Base-by-base conservation (phyloP, 192 early-diverging fungal species). In the Haplosporangium gracile region DNA sequence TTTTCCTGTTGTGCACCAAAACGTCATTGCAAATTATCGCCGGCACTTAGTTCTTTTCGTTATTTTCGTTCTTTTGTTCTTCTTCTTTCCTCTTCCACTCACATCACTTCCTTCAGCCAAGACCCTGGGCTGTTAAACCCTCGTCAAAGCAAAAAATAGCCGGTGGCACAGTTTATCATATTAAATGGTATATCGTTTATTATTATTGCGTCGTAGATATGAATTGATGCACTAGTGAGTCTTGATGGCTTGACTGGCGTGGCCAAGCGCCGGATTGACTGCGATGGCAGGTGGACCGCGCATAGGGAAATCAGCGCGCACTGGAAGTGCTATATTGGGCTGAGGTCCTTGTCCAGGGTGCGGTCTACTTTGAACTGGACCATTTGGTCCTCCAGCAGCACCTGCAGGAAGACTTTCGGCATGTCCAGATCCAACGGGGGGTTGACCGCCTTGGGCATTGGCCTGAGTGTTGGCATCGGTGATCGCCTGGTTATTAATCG, bases 391-490 rank as follows among this genome's bases (percentile, higher is more conserved):
- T n/a, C 11, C 43, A 15, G 2, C 36, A 36, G 36, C 36, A 36
- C 36, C 1, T 36, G 36, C 2, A 36, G 36, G 36, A 36, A 2
- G 36, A 2, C 36, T 36, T 2, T 36, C 36, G 36, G 45, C 13
- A 16, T 11, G 42, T 32, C 5, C 72, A 15, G 40, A 5, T 42
- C 42, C 20, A 29, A 32, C 13, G 11, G 40, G 18, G 10, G 60
- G 26, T 29, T 11, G 60, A 65, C 9, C 60, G 11, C 60, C 60
- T 34, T 77, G 57, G 9, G 72, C 60, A 60, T 80, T 74, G 18
- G 51, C 72, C 45, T 74, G 51, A 26, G 71, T 74, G 11, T 80
- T 80, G 16, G 72, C 79, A 18, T 43, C 72, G 2, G 60, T 80
- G 32, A 40, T 20, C 22, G 79, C 32, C 77, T 70, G 26, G 38